These are phyloP conservation scores for Garcia nutans DNA, from an alignment of 345 rosid species.

Conservation along the genomic window DNA sequence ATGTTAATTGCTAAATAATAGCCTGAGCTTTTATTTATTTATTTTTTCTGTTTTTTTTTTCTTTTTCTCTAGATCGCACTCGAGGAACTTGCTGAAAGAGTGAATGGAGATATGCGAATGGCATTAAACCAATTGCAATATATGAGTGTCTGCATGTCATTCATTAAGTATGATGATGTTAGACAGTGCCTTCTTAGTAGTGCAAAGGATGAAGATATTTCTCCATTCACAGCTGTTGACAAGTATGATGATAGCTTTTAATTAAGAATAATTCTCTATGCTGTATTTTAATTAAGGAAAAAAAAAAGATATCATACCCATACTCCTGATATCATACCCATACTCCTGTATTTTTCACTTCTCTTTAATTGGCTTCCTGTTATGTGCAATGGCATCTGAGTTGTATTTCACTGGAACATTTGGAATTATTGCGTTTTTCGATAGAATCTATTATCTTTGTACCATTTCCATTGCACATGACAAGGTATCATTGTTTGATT, in stretches of 20 bases:
- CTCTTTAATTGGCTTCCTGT: too few relatives aligned
- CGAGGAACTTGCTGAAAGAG: conserved; percentile 95
- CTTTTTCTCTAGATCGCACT: conserved; percentile 60
- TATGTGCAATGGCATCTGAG: too few relatives aligned
- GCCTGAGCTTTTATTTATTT: neutral
- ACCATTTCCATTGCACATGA: neutral
- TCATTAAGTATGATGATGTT: conserved; percentile 82
- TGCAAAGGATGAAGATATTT: conserved; percentile 96
- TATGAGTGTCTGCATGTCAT: conserved; percentile 89
- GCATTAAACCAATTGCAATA: conserved; percentile 90
- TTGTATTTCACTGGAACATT: too few relatives aligned
- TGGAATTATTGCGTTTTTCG: neutral
- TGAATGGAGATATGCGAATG: conserved; percentile 95
- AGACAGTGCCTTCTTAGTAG: conserved; percentile 80
- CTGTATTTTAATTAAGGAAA: neutral
- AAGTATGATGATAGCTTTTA: conserved; percentile 50
- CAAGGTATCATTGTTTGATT: neutral
- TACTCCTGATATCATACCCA: too few relatives aligned
- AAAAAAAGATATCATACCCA: neutral
- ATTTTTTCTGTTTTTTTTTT: neutral
- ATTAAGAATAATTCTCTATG: neutral
- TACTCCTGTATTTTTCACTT: too few relatives aligned
- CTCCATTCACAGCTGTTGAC: conserved; percentile 97
- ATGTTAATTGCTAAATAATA: conserved; percentile 15
- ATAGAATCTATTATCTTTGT: neutral